Evolutionary conservation across 1,139 yeast genomes (phyloP).

Genomic region (Kodamaea alishanica): DNA sequence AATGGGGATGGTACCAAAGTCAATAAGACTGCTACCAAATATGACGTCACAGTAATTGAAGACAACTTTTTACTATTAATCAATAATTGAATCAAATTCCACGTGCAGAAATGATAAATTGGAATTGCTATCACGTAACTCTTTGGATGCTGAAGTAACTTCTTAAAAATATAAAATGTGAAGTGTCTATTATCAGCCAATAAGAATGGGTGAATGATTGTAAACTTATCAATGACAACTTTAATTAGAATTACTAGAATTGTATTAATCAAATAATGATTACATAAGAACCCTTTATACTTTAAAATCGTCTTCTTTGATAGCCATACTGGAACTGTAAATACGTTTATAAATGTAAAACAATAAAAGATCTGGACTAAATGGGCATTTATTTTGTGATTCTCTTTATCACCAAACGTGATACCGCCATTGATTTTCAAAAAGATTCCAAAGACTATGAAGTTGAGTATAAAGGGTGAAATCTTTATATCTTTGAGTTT

Average conservation of each 20-base stretch:
- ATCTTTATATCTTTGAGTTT: slow-evolving; percentile 16
- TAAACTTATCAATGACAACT: slow-evolving; percentile 52
- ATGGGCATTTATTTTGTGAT: slow-evolving; percentile 72
- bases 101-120: slow-evolving; percentile 66
- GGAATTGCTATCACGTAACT: slow-evolving; percentile 53
- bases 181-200: slow-evolving; percentile 94
- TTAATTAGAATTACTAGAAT: slow-evolving; percentile 34
- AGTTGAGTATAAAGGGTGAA: slow-evolving; percentile 54
- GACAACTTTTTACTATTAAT: slow-evolving; percentile 15
- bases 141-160: slow-evolving; percentile 46
- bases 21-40: slow-evolving; percentile 48
- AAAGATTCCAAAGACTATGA: slow-evolving; percentile 52
- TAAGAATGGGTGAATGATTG: slow-evolving; percentile 83
- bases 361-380: slow-evolving; percentile 82
- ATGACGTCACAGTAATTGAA: slow-evolving; percentile 40
- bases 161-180: slow-evolving; percentile 78
- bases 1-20: slow-evolving; percentile 86
- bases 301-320: slow-evolving; percentile 33
- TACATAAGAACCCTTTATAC: slow-evolving; percentile 29
- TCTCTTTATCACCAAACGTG: slow-evolving; percentile 82
- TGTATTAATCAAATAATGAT: slow-evolving; percentile 17
- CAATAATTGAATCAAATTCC: slow-evolving; percentile 35
- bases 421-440: slow-evolving; percentile 70
- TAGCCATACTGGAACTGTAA: slow-evolving; percentile 72
- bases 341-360: slow-evolving; percentile 53